These are phyloP conservation scores for Prunus fruticosa DNA, from an alignment of 306 rosid genomes.

Conservation along the genomic window DNA sequence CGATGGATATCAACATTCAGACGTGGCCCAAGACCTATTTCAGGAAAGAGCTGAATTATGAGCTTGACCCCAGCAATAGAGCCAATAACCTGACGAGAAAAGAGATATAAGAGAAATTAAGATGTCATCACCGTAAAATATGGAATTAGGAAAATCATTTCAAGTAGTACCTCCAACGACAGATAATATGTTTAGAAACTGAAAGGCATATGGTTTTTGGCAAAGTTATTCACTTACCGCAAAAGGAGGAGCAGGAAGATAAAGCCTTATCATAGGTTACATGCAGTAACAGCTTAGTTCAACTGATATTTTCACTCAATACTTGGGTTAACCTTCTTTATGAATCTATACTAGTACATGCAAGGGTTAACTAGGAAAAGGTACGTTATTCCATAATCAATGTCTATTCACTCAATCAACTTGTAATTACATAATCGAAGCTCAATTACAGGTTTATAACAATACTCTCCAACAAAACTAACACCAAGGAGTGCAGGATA, in stretches of 20 bases:
- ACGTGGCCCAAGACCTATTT: slow-evolving; percentile 69
- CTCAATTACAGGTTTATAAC: background rate
- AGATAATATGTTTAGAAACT: background rate
- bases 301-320: background rate
- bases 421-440: background rate
- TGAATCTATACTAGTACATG: too few species aligned
- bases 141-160: background rate
- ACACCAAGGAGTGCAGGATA: too few species aligned
- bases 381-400: too few species aligned
- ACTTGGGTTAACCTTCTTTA: too few species aligned
- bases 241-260: too few species aligned
- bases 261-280: background rate
- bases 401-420: background rate
- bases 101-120: slow-evolving; percentile 1
- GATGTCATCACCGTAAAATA: background rate
- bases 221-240: background rate
- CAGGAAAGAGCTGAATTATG: slow-evolving; percentile 58
- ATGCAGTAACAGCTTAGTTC: background rate
- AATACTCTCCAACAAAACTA: too few species aligned
- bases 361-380: too few species aligned
- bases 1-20: slow-evolving; percentile 66
- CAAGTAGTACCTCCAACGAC: background rate
- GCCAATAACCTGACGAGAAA: slow-evolving; percentile 64
- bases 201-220: background rate
- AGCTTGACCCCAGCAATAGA: slow-evolving; percentile 65